Evolutionary conservation across 306 rosid genomes (phyloP).

Genomic region (Styphnolobium japonicum): DNA sequence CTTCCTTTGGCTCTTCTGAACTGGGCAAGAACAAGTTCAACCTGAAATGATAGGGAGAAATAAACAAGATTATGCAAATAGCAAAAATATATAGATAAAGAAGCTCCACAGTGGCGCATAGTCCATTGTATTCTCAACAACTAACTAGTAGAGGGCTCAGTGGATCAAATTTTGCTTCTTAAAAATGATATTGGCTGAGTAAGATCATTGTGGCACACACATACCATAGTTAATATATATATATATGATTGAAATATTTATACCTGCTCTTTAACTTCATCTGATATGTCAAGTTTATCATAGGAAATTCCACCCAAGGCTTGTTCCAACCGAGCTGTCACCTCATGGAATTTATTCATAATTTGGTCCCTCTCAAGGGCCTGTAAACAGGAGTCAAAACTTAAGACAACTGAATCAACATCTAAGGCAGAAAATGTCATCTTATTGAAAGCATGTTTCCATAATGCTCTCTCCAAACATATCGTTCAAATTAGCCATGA

Average conservation of each 20-base stretch:
- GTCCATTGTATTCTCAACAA: constrained; percentile 7
- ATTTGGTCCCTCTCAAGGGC: constrained; percentile 81
- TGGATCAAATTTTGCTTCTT: not conserved
- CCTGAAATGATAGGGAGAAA: constrained; percentile 48
- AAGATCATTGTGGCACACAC: not conserved
- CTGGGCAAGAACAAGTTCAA: constrained; percentile 92
- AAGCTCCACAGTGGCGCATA: constrained; percentile 1
- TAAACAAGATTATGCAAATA: constrained; percentile 12
- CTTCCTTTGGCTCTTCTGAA: constrained; percentile 93
- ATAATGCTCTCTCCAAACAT: constrained; percentile 5
- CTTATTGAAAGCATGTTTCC: not conserved
- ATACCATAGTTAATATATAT: not conserved
- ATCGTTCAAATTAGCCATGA: not conserved
- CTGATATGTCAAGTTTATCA: constrained; percentile 84
- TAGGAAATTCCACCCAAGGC: constrained; percentile 69
- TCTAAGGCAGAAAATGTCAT: constrained; percentile 4
- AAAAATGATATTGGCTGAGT: not conserved
- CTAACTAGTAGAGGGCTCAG: not conserved
- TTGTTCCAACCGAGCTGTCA: constrained; percentile 69
- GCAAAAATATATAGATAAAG: not conserved
- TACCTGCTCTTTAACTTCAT: constrained; percentile 99
- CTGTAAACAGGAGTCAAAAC: constrained; percentile 37
- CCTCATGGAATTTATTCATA: constrained; percentile 66
- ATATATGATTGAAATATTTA: not conserved
- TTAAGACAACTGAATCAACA: constrained; percentile 16